Conservation (phyloP, 1,284 basidiomycete genomes). For the Thecaphora frezii region DNA sequence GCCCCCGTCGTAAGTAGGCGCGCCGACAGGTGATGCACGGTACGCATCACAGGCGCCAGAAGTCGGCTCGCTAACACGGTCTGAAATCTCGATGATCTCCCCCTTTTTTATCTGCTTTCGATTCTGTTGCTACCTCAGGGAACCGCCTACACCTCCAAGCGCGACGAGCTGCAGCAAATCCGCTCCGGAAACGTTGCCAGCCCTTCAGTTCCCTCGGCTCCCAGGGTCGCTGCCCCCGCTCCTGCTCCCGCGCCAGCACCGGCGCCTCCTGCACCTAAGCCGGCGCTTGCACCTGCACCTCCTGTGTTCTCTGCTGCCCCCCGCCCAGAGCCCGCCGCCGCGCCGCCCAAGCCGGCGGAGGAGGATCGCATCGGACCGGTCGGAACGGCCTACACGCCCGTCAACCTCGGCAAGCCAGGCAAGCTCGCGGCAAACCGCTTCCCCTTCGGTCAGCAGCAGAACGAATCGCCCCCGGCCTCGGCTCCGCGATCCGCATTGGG, state of each 20-base stretch:
- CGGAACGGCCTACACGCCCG: slow-evolving; percentile 54
- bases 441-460: slow-evolving; percentile 42
- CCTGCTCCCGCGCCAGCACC: slow-evolving; percentile 16
- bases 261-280: slow-evolving; percentile 4
- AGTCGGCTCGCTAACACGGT: too few species aligned
- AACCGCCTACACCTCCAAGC: slow-evolving; percentile 44
- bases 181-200: slow-evolving; percentile 30
- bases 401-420: slow-evolving; percentile 52
- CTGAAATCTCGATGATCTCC: neutral
- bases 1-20: slow-evolving; percentile 28
- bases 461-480: slow-evolving; percentile 15
- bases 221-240: slow-evolving; percentile 22
- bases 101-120: neutral
- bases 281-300: slow-evolving; percentile 6
- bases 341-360: slow-evolving; percentile 38
- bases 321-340: slow-evolving; percentile 7
- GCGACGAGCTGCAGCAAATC: slow-evolving; percentile 51
- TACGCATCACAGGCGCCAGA: too few species aligned
- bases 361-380: slow-evolving; percentile 56
- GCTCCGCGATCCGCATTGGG: slow-evolving; percentile 22
- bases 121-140: slow-evolving; percentile 14
- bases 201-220: slow-evolving; percentile 18
- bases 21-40: neutral
- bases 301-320: slow-evolving; percentile 8
- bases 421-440: slow-evolving; percentile 55